phyloP scores from a whole-genome alignment of 2,329 filamentous ascomycete genomes.

The Chalaropsis thielavioides region DNA sequence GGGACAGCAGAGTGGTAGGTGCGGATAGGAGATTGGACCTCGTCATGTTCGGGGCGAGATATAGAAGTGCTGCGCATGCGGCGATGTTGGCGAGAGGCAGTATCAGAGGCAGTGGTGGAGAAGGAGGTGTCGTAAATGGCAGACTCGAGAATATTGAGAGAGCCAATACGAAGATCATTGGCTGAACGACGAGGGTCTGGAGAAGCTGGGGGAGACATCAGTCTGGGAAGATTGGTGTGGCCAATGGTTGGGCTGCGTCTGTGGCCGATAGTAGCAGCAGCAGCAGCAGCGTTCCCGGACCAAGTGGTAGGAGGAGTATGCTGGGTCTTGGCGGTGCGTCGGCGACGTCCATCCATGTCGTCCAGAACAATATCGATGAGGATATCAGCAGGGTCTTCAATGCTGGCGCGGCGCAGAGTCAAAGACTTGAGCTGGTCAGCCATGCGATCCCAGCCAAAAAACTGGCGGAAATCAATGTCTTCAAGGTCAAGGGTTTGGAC shows the following conservation, averaged over 20 bases:
- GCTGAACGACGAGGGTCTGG: slow-evolving; percentile 35
- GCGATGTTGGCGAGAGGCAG: slow-evolving; percentile 15
- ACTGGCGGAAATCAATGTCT: slow-evolving; percentile 91
- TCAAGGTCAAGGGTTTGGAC: slow-evolving; percentile 84
- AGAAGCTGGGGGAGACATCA: slow-evolving; percentile 54
- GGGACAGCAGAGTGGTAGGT: neutral
- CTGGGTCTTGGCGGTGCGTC: slow-evolving; percentile 75
- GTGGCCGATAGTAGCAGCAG: slow-evolving; percentile 23
- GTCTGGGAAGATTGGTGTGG: slow-evolving; percentile 51
- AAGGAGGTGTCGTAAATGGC: slow-evolving; percentile 30
- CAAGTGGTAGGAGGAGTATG: slow-evolving; percentile 59
- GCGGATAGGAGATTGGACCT: slow-evolving; percentile 25
- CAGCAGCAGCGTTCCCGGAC: slow-evolving; percentile 40
- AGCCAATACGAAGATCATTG: slow-evolving; percentile 42
- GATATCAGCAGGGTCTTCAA: slow-evolving; percentile 83
- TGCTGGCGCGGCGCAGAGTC: slow-evolving; percentile 69
- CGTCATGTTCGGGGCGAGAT: slow-evolving; percentile 32
- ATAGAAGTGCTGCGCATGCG: slow-evolving; percentile 32
- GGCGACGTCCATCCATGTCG: slow-evolving; percentile 83
- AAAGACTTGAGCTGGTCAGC: slow-evolving; percentile 84
- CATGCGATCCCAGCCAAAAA: slow-evolving; percentile 91
- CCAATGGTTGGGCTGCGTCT: slow-evolving; percentile 48
- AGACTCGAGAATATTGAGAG: slow-evolving; percentile 40
- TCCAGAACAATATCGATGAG: slow-evolving; percentile 88
- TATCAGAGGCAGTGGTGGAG: slow-evolving; percentile 22